Evolutionary conservation across 192 early-diverging fungal species (phyloP).

Genomic region (Phlyctochytrium planicorne): DNA sequence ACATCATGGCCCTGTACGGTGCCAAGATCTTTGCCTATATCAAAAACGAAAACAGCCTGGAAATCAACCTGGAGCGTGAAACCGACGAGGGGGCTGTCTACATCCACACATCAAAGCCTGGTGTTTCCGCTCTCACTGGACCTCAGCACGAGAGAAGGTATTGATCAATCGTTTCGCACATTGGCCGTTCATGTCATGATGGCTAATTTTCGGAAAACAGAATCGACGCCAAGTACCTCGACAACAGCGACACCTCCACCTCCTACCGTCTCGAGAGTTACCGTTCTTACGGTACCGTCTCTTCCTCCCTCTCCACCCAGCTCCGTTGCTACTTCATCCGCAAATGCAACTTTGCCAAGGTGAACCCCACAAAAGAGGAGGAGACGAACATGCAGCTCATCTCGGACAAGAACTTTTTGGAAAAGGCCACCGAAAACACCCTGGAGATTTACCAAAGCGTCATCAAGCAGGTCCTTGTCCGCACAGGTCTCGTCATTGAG

Average conservation of each 20-base stretch:
- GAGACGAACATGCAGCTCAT: slow-evolving; percentile 77
- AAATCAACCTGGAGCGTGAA: slow-evolving; percentile 88
- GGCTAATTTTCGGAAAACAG: slow-evolving; percentile 34
- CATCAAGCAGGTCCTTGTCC: slow-evolving; percentile 79
- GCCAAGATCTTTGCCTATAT: slow-evolving; percentile 92
- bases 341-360: slow-evolving; percentile 86
- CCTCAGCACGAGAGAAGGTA: slow-evolving; percentile 74
- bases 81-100: slow-evolving; percentile 89
- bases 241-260: slow-evolving; percentile 59
- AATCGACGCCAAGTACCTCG: slow-evolving; percentile 91
- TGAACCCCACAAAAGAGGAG: slow-evolving; percentile 69
- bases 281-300: slow-evolving; percentile 90
- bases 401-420: slow-evolving; percentile 89
- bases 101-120: slow-evolving; percentile 93
- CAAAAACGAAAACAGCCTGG: slow-evolving; percentile 75
- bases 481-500: slow-evolving; percentile 94
- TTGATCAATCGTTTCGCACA: slow-evolving; percentile 11
- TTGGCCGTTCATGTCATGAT: neutral
- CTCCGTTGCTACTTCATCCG: slow-evolving; percentile 95
- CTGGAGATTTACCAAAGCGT: slow-evolving; percentile 83
- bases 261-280: slow-evolving; percentile 95
- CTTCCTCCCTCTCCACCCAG: slow-evolving; percentile 78
- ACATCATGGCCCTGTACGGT: slow-evolving; percentile 95
- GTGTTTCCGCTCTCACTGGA: slow-evolving; percentile 81
- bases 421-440: slow-evolving; percentile 91